Percentiles rank a stretch among this genome's conserved stretches.
Conservation (phyloP, 495 filamentous ascomycete genomes). For the Annulohypoxylon maeteangense region DNA sequence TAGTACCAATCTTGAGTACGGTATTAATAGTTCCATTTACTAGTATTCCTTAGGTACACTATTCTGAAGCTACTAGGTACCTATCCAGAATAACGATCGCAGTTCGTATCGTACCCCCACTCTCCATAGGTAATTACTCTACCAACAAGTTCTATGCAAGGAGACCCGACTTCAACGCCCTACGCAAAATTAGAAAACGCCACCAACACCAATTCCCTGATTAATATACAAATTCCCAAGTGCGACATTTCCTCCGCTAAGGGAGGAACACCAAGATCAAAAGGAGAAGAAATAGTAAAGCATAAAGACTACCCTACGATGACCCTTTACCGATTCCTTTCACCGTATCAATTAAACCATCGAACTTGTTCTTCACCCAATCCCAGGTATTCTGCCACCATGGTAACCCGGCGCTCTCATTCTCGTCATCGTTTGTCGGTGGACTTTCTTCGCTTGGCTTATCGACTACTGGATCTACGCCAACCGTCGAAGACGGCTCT, state of each 20-base stretch:
- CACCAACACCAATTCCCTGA: background rate
- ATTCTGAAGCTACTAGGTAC: background rate
- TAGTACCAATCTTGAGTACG: no score
- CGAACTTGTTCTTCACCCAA: constrained; percentile 61
- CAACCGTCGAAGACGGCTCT: constrained; percentile 26
- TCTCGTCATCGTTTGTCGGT: constrained; percentile 38
- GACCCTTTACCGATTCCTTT: constrained; percentile 34
- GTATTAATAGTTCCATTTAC: background rate
- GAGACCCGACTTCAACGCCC: background rate
- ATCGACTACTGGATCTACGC: constrained; percentile 28
- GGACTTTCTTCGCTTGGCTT: constrained; percentile 26
- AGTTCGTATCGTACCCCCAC: background rate
- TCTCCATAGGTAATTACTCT: background rate
- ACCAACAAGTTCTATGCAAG: background rate
- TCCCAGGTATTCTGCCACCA: constrained; percentile 54
- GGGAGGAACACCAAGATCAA: background rate
- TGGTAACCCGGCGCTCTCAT: constrained; percentile 29
- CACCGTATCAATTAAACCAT: constrained; percentile 54
- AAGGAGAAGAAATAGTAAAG: background rate
- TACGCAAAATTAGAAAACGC: background rate
- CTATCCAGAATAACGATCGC: background rate
- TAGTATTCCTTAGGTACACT: no score
- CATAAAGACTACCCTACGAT: constrained; percentile 3
- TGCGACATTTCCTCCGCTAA: background rate
- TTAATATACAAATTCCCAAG: background rate